Conservation (phyloP, 2,329 filamentous ascomycete species). For the Phialophora expanda region DNA sequence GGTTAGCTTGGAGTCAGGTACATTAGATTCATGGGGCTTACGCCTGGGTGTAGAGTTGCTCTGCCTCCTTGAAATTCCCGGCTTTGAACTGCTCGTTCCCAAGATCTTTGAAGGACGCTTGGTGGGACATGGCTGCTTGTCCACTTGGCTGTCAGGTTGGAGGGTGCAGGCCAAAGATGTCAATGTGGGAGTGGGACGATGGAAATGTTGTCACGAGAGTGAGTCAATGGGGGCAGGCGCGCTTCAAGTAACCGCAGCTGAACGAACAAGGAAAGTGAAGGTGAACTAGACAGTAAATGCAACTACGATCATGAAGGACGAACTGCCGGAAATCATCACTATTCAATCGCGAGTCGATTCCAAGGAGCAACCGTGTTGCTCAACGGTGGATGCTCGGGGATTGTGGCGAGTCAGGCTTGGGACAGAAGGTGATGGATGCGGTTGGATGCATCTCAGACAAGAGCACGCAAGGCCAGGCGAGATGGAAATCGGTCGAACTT, state of each 20-base stretch:
- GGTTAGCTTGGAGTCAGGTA: background rate
- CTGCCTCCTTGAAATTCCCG: conserved; percentile 52
- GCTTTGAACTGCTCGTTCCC: conserved; percentile 55
- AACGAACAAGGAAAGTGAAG: conserved; percentile 6
- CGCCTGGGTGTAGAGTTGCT: conserved; percentile 56
- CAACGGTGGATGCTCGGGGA: conserved; percentile 10
- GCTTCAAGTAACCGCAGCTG: conserved; percentile 20
- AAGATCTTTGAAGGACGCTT: conserved; percentile 41
- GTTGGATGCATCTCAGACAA: conserved; percentile 27
- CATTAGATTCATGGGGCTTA: conserved; percentile 39
- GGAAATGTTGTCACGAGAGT: conserved; percentile 2
- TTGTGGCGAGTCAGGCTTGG: conserved; percentile 28
- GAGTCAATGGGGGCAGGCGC: background rate
- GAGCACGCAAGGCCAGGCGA: conserved; percentile 1
- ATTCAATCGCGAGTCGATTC: background rate
- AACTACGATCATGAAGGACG: conserved; percentile 13
- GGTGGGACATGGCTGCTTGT: conserved; percentile 4
- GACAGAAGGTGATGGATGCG: conserved; percentile 33
- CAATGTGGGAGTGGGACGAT: background rate
- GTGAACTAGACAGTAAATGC: background rate
- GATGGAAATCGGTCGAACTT: conserved; percentile 13
- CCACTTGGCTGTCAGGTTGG: background rate
- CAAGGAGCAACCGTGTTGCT: conserved; percentile 1
- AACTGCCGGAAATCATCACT: conserved; percentile 20
- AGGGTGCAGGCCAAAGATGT: background rate